Evolutionary conservation across 116 monocot species (phyloP).

Genomic region (Papilionanthe hybrid): DNA sequence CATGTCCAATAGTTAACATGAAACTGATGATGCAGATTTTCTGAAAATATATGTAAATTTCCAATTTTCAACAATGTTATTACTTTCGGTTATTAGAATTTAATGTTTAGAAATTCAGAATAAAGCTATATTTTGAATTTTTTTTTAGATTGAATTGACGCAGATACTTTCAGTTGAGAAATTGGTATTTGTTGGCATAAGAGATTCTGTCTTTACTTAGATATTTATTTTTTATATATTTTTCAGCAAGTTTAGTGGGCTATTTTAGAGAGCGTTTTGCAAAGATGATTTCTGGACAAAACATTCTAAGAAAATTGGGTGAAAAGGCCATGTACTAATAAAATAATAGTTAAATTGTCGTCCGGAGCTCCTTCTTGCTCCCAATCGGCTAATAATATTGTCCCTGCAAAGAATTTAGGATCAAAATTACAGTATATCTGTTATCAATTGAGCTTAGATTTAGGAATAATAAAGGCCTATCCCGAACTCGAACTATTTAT

Average conservation of each 20-base stretch:
- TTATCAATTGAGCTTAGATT: background rate
- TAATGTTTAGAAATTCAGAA: too few relatives aligned
- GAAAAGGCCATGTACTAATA: background rate
- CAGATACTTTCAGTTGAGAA: too few relatives aligned
- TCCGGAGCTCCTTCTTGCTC: background rate
- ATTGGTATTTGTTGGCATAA: too few relatives aligned
- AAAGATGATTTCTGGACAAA: background rate
- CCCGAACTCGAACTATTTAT: background rate
- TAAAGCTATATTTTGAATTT: too few relatives aligned
- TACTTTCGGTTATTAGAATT: background rate
- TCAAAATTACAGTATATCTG: background rate
- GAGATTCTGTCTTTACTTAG: too few relatives aligned
- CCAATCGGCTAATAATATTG: background rate
- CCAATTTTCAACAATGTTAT: background rate
- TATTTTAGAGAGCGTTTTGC: background rate
- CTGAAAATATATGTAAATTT: too few relatives aligned
- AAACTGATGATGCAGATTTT: too few relatives aligned
- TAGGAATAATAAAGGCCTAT: background rate
- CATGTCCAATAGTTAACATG: too few relatives aligned
- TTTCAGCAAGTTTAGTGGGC: background rate
- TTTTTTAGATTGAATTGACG: too few relatives aligned
- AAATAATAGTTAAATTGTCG: background rate
- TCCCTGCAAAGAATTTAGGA: background rate
- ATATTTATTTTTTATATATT: too few relatives aligned
- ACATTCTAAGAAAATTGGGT: background rate